Base-by-base conservation (phyloP, 192 early-diverging fungal species). In the Entomortierella beljakovae region DNA sequence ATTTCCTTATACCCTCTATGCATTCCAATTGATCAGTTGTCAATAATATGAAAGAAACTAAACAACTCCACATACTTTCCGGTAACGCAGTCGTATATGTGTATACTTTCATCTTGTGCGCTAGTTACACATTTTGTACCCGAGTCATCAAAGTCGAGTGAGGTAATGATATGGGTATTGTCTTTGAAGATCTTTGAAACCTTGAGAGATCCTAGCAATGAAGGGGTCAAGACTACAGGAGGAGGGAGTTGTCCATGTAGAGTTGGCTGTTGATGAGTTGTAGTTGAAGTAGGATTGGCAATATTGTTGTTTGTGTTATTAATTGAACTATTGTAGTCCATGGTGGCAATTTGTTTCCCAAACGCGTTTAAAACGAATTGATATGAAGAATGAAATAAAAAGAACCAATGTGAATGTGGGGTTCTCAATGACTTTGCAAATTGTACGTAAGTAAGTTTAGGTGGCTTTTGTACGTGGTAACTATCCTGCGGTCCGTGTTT, bases 51-150 rank as follows among this genome's bases (percentile, higher is more conserved):
- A 40, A 40, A 40, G 13, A 40, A 29, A n/a, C 42, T 70, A 35
- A 23, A 68, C 6, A 55, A 52, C 32, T n/a, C 34, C 18, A 86
- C 91, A 51, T 85, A 95, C 94, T 76, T 90, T 85, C 96, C 96
- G 29, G 82, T 82, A 23, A 82, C 60, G 79, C 91, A 92, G 83
- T 96, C 91, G 71, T 97, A 98, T 38, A 99, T 83, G 20, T 90
- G 88, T 49, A 99, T 79, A 50, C 91, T 91, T 67, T 99, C 97
- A 82, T 99, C 96, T 13, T 85, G 83, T 31, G 94, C 91, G 3
- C 92, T 85, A 9, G 95, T 94, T 18, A 97, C 85, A 60, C 92
- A 93, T 16, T 89, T 86, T 22, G 88, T 85, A 1, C 97, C 97
- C 3, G 87, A 68, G 22, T 85, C 80, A 63, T 95, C 92, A 82